Evolutionary conservation across 2,329 filamentous ascomycete species (phyloP).

Genomic region (Trichoderma breve): DNA sequence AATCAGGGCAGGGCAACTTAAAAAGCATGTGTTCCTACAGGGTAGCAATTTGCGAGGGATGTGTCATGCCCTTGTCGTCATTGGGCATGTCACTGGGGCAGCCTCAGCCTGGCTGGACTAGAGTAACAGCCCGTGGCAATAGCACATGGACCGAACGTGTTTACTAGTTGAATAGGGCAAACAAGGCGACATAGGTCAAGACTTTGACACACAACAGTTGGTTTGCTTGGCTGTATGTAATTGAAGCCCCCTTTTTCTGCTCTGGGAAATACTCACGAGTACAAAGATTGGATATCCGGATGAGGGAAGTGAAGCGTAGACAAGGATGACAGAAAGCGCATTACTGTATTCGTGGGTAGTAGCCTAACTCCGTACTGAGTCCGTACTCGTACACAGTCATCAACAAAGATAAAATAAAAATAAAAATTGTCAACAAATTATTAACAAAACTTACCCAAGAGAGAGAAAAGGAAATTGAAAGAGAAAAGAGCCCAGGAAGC

Average conservation of each 20-base stretch:
- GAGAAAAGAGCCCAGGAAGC: neutral
- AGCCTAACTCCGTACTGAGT: neutral
- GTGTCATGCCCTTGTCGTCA: neutral
- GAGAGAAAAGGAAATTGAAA: neutral
- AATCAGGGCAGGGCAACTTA: neutral
- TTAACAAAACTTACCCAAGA: neutral
- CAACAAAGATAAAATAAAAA: neutral
- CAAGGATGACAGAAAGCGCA: neutral
- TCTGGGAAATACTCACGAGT: too few species aligned
- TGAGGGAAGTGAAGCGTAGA: too few species aligned
- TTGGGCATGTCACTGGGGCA: neutral
- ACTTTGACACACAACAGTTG: neutral
- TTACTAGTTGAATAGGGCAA: neutral
- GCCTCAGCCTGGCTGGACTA: neutral
- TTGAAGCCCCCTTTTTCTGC: neutral
- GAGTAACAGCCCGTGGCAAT: neutral
- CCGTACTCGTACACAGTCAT: neutral
- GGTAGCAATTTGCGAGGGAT: conserved; percentile 1
- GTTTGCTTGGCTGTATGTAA: neutral
- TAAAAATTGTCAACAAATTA: neutral
- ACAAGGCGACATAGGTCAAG: neutral
- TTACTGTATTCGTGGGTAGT: neutral
- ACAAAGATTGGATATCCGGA: too few species aligned
- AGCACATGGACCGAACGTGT: neutral
- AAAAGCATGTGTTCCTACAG: neutral